phyloP scores from a whole-genome alignment of 2,329 filamentous ascomycete genomes.

The Pseudopyrenochaeta lycopersici region DNA sequence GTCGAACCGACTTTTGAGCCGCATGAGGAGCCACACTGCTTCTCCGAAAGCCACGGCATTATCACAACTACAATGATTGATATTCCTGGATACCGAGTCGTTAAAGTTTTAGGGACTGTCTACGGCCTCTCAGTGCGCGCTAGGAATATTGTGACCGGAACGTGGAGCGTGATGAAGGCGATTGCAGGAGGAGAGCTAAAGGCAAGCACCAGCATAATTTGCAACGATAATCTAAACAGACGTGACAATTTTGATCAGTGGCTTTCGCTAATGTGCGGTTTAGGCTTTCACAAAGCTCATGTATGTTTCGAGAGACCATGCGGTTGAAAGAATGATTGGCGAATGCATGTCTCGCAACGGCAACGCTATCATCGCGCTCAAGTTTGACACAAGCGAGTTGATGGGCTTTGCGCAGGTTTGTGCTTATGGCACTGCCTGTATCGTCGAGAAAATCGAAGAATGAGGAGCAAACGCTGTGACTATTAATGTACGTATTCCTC shows the following conservation, averaged over 20 bases:
- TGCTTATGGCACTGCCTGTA: slow-evolving; percentile 21
- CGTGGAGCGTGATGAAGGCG: slow-evolving; percentile 63
- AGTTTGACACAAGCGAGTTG: slow-evolving; percentile 17
- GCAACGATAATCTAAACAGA: background rate
- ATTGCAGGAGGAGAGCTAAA: slow-evolving; percentile 66
- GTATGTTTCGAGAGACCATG: slow-evolving; percentile 17
- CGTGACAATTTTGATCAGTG: background rate
- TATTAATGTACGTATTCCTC: too few species aligned
- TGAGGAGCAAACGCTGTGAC: too few species aligned
- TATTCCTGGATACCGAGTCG: slow-evolving; percentile 67
- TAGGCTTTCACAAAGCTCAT: slow-evolving; percentile 14
- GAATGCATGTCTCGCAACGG: slow-evolving; percentile 14
- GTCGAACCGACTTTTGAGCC: background rate
- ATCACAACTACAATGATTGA: slow-evolving; percentile 72
- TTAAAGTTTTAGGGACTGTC: slow-evolving; percentile 66
- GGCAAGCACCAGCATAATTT: background rate
- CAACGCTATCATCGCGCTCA: slow-evolving; percentile 20
- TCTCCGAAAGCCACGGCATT: slow-evolving; percentile 68
- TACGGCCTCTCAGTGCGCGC: slow-evolving; percentile 67
- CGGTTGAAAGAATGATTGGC: slow-evolving; percentile 19
- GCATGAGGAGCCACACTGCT: slow-evolving; percentile 41
- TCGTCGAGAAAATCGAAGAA: slow-evolving; percentile 18
- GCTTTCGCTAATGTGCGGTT: too few species aligned
- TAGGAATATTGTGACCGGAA: slow-evolving; percentile 64
- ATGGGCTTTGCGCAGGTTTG: slow-evolving; percentile 17